Percentiles rank a stretch among this genome's conserved stretches.
These are phyloP conservation scores for Tuber umbilicatum DNA, from an alignment of 495 filamentous ascomycete species.

Conservation along the genomic window DNA sequence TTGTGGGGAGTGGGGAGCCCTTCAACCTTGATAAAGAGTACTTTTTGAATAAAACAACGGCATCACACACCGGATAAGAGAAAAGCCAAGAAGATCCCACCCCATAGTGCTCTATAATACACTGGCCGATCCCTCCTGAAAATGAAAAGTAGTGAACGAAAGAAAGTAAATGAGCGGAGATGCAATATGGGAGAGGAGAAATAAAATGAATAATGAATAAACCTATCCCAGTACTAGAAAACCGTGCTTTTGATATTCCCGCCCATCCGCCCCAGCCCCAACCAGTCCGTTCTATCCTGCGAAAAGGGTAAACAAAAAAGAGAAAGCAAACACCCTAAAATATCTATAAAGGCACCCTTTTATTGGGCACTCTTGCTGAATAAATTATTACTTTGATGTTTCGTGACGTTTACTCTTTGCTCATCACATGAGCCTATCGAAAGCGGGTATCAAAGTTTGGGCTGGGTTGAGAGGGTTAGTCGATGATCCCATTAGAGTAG, in stretches of 20 bases:
- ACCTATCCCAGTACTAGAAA: neutral
- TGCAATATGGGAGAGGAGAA: neutral
- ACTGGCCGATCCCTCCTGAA: neutral
- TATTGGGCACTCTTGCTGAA: neutral
- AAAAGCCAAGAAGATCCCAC: neutral
- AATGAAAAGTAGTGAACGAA: neutral
- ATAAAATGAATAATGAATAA: neutral
- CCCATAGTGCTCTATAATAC: neutral
- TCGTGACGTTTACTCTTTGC: neutral
- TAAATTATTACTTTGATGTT: neutral
- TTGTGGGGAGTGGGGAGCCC: neutral
- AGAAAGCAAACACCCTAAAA: neutral
- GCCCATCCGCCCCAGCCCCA: neutral
- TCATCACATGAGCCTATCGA: conserved; percentile 29
- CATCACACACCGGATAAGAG: neutral
- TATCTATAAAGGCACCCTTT: neutral
- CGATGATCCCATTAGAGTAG: neutral
- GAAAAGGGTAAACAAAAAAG: neutral
- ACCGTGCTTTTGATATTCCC: neutral
- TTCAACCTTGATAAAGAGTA: neutral
- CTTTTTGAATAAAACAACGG: neutral
- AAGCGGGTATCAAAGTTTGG: conserved; percentile 41
- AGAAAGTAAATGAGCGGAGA: neutral
- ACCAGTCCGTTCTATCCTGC: neutral
- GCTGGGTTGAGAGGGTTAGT: conserved; percentile 23